Conservation (phyloP, 2,329 filamentous ascomycete species). For the Monosporascus sp. region DNA sequence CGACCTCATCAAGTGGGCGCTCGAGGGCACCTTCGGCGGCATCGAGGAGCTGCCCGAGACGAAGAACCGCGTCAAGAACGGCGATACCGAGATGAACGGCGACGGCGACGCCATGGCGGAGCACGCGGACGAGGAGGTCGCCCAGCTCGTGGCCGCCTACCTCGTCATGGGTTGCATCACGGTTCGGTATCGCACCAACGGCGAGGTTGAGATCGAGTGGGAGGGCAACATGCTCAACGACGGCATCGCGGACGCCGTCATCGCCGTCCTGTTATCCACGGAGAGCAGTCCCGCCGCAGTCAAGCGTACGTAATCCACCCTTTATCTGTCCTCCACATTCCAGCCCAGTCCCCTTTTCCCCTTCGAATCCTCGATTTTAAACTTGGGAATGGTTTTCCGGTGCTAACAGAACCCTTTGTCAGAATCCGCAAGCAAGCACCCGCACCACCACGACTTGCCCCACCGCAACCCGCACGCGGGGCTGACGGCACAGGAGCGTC, state of each 20-base stretch:
- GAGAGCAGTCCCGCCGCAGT: slow-evolving; percentile 94
- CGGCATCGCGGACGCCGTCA: slow-evolving; percentile 93
- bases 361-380: neutral
- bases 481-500: slow-evolving; percentile 66
- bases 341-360: slow-evolving; percentile 21
- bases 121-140: slow-evolving; percentile 57
- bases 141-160: slow-evolving; percentile 50
- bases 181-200: slow-evolving; percentile 69
- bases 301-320: slow-evolving; percentile 58
- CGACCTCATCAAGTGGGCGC: slow-evolving; percentile 86
- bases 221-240: slow-evolving; percentile 98
- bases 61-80: slow-evolving; percentile 36
- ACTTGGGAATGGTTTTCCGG: too few relatives aligned
- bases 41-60: slow-evolving; percentile 64
- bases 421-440: slow-evolving; percentile 57
- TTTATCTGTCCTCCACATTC: slow-evolving; percentile 2
- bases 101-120: slow-evolving; percentile 39
- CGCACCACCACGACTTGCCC: slow-evolving; percentile 45
- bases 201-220: slow-evolving; percentile 90
- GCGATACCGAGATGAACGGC: slow-evolving; percentile 25
- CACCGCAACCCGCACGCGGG: slow-evolving; percentile 68
- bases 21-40: slow-evolving; percentile 89
- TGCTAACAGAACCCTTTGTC: slow-evolving; percentile 1
- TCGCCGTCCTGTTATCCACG: slow-evolving; percentile 85
- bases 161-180: slow-evolving; percentile 86